phyloP scores from a whole-genome alignment of 2,329 filamentous ascomycete genomes.

The Huntiella bhutanensis region DNA sequence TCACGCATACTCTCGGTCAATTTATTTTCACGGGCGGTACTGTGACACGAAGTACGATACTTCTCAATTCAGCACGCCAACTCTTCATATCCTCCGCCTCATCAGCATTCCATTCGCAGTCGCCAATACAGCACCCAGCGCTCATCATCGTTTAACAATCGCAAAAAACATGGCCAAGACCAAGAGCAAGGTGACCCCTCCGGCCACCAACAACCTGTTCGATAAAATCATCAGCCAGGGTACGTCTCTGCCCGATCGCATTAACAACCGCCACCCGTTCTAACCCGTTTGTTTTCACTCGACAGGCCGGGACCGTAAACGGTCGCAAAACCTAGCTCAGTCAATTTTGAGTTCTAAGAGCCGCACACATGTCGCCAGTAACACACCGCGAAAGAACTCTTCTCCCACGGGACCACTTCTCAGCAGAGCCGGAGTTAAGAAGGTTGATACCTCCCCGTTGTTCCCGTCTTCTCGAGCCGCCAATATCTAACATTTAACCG shows the following conservation, averaged over 20 bases:
- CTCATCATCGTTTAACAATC: too few species aligned
- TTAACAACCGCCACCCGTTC: not conserved
- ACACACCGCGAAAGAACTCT: constrained; percentile 20
- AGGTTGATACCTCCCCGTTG: constrained; percentile 27
- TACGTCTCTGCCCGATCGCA: constrained; percentile 16
- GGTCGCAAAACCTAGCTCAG: constrained; percentile 51
- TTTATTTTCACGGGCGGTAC: too few species aligned
- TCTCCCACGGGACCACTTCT: constrained; percentile 38
- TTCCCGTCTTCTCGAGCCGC: not conserved
- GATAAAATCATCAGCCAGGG: constrained; percentile 36
- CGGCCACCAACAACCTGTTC: constrained; percentile 29
- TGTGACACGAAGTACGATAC: too few species aligned
- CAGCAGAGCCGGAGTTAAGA: constrained; percentile 54
- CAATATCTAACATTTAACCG: not conserved
- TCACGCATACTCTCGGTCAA: too few species aligned
- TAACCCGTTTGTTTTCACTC: not conserved
- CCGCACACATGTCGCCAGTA: constrained; percentile 36
- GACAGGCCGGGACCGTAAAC: constrained; percentile 47
- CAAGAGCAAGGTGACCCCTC: constrained; percentile 12
- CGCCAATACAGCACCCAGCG: too few species aligned
- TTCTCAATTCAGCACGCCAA: too few species aligned
- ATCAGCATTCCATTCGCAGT: too few species aligned
- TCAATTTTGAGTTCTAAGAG: constrained; percentile 44
- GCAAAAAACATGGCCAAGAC: too few species aligned
- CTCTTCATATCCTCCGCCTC: too few species aligned